Evolutionary conservation across 805 yeast genomes (phyloP).

Genomic region (Schwanniomyces vanrijiae): DNA sequence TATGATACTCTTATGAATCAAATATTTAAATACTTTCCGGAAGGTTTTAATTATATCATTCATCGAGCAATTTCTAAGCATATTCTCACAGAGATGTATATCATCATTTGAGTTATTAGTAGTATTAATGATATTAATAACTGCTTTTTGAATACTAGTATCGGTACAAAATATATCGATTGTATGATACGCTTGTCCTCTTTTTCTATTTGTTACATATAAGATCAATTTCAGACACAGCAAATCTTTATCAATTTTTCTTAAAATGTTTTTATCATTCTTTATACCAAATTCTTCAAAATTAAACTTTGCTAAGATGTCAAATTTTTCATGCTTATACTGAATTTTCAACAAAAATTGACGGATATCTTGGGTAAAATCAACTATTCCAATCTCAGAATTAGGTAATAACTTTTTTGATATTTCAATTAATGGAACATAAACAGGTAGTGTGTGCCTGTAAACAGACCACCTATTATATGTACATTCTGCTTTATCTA

Average conservation of each 20-base stretch:
- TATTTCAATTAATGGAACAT: conserved; percentile 23
- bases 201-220: conserved; percentile 2
- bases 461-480: conserved; percentile 27
- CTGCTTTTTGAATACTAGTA: conserved; percentile 14
- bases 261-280: conserved; percentile 7
- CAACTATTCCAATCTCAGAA: conserved; percentile 15
- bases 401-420: conserved; percentile 9
- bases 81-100: conserved; percentile 10
- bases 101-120: conserved; percentile 2
- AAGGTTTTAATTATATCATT: conserved; percentile 15
- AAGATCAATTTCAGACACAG: conserved; percentile 22
- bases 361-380: conserved; percentile 24
- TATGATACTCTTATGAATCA: conserved; percentile 2
- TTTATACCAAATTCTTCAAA: conserved; percentile 6
- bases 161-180: conserved; percentile 23
- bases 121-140: conserved; percentile 1
- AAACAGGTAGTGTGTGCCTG: conserved; percentile 37
- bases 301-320: conserved; percentile 11
- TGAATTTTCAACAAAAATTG: conserved; percentile 22
- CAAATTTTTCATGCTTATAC: conserved; percentile 32
- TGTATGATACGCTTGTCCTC: conserved; percentile 4
- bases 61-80: conserved; percentile 14
- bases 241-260: conserved; percentile 22
- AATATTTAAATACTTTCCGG: conserved; percentile 9
- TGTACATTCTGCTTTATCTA: conserved; percentile 6